Conservation (phyloP, 202 grass and related monocot genomes). For the Cymbopogon flexuosus region DNA sequence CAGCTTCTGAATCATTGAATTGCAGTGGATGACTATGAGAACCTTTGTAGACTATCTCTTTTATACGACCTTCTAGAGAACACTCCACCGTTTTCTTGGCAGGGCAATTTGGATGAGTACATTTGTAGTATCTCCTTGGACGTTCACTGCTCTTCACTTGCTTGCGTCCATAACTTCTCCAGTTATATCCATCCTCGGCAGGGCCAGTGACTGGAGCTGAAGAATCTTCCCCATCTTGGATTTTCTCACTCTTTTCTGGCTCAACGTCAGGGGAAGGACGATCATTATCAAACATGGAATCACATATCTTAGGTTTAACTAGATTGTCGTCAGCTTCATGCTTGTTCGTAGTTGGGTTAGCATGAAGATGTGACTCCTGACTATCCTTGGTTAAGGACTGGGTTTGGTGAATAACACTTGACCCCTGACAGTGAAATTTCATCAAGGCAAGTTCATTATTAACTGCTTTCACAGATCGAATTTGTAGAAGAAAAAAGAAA, state of each 20-base stretch:
- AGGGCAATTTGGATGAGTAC: slow-evolving; percentile 56
- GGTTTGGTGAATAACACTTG: slow-evolving; percentile 17
- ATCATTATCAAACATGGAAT: slow-evolving; percentile 35
- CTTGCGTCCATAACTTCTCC: slow-evolving; percentile 89
- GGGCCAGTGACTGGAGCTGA: slow-evolving; percentile 19
- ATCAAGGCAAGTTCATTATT: slow-evolving; percentile 2
- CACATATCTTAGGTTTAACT: slow-evolving; percentile 27
- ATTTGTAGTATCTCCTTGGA: slow-evolving; percentile 84
- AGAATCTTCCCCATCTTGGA: slow-evolving; percentile 36
- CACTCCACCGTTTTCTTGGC: slow-evolving; percentile 86
- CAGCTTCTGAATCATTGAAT: slow-evolving; percentile 20
- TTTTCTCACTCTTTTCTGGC: slow-evolving; percentile 28
- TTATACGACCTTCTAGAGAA: slow-evolving; percentile 64
- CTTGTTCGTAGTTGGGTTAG: slow-evolving; percentile 34
- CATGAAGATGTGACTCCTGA: slow-evolving; percentile 39
- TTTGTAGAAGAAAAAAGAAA: neutral
- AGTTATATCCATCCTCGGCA: slow-evolving; percentile 78
- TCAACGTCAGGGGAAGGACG: slow-evolving; percentile 31
- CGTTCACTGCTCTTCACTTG: slow-evolving; percentile 66
- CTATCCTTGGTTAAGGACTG: slow-evolving; percentile 15
- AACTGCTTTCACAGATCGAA: neutral
- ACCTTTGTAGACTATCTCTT: slow-evolving; percentile 80
- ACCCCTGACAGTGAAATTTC: slow-evolving; percentile 5
- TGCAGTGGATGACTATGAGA: slow-evolving; percentile 63
- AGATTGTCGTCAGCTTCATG: slow-evolving; percentile 23